phyloP scores from a whole-genome alignment of 345 rosid genomes.

The Euclidium syriacum region DNA sequence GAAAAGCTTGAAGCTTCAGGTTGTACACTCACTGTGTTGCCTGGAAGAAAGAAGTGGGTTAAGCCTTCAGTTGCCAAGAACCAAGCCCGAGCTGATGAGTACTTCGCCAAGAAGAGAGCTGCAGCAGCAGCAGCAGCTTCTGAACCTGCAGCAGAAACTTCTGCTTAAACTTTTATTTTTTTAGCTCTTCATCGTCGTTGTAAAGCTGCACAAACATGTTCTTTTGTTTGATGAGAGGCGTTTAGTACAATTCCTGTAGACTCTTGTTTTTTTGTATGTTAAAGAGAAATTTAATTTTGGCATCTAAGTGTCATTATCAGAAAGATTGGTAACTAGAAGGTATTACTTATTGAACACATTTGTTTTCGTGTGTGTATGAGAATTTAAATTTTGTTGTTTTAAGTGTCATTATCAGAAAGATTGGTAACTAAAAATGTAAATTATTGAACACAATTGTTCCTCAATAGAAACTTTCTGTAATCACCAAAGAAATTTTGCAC shows the following conservation, averaged over 20 bases:
- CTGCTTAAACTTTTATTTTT: slow-evolving; percentile 31
- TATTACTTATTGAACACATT: slow-evolving; percentile 11
- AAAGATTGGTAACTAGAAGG: background rate
- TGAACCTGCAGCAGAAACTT: slow-evolving; percentile 36
- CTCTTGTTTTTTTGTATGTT: slow-evolving; percentile 2
- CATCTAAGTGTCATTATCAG: background rate
- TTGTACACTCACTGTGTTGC: slow-evolving; percentile 65
- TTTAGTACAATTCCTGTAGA: background rate
- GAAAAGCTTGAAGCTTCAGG: slow-evolving; percentile 85
- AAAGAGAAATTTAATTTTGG: background rate
- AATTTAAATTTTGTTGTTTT: background rate
- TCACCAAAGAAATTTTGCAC: slow-evolving; percentile 20
- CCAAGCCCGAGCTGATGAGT: slow-evolving; percentile 75
- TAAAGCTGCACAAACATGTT: slow-evolving; percentile 13
- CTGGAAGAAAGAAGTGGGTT: slow-evolving; percentile 93
- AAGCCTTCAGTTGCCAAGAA: slow-evolving; percentile 84
- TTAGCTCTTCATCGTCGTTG: slow-evolving; percentile 17
- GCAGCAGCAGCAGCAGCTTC: slow-evolving; percentile 38
- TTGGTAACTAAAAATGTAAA: slow-evolving; percentile 1
- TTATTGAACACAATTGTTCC: slow-evolving; percentile 8
- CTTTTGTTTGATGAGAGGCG: background rate
- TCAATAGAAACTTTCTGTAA: background rate
- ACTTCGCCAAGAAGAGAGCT: slow-evolving; percentile 85
- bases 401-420: background rate
- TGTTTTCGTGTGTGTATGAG: slow-evolving; percentile 4